Base-by-base conservation (phyloP, 2,329 filamentous ascomycete species). In the Colletotrichum noveboracense region DNA sequence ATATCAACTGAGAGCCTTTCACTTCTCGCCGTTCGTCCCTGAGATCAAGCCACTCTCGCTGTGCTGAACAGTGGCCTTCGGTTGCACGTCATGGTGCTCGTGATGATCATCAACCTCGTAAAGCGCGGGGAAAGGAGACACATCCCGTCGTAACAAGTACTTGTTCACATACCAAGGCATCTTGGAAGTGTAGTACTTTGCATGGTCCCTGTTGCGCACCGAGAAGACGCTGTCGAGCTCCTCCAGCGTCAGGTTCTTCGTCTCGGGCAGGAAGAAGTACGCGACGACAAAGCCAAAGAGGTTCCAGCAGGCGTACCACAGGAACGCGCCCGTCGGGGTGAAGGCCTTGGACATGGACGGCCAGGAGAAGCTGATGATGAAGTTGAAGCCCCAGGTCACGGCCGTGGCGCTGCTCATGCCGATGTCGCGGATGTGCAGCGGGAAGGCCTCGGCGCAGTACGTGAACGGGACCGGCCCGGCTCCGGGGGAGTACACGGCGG, bases 381-480 rank as follows among this genome's bases (percentile, higher is more conserved):
- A 85, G 76, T 85, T 85, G 78, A 85, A 87, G 1, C 83, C 81
- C 85, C 85, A 86, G 1, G 83, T 85, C 14, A 85, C 85, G 0
- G 85, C 83, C 0, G 85, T 86, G 16, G 85, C 83, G 38, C 71
- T 73, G 0, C 88, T 84, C 89, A 91, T 91, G 16, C 89, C 89
- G 69, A 90, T 86, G 12, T 88, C 88, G 65, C 90, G 87, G 13
- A 91, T 87, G 60, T 91, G 90, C 0, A 91, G 82, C 0, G 90
- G 90, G 77, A 91, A 91, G 0, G 89, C 90, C 77, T 92, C 90
- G 1, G 90, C 90, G 0, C 88, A 90, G 79, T 92, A 92, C 0
- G 90, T 91, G 77, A 91, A 91, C 0, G 90, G 90, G 0, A 92
- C 90, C 0, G 90, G 89, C 0, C 90, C 90, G 65, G 90, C 88